These are phyloP conservation scores for Papilionanthe hybrid DNA, from an alignment of 116 monocot species.

Conservation along the genomic window DNA sequence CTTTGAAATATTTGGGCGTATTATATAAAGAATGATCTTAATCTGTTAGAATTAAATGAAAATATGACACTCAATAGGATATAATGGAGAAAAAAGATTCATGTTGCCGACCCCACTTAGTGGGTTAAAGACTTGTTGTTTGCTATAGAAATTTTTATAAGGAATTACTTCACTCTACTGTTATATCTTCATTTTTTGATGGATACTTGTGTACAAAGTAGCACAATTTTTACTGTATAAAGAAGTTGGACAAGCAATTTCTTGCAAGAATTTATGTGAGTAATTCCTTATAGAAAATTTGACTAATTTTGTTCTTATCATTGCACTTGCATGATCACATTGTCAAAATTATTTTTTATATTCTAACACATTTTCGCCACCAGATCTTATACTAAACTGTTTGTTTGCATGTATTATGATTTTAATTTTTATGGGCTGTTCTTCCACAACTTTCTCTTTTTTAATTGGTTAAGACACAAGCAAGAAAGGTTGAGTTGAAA, in stretches of 20 bases:
- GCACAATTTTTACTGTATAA: neutral
- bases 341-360: neutral
- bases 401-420: neutral
- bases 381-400: neutral
- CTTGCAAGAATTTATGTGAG: neutral
- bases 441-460: neutral
- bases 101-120: too few relatives aligned
- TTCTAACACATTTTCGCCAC: neutral
- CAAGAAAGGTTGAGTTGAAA: constrained; percentile 52
- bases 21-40: too few relatives aligned
- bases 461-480: constrained; percentile 38
- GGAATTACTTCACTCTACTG: neutral
- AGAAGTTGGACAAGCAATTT: neutral
- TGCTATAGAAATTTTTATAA: neutral
- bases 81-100: too few relatives aligned
- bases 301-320: neutral
- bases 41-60: too few relatives aligned
- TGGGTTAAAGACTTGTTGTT: too few relatives aligned
- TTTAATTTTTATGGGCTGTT: neutral
- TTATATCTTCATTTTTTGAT: neutral
- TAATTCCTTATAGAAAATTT: neutral
- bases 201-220: neutral
- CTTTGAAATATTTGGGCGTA: too few relatives aligned
- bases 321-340: neutral
- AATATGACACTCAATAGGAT: too few relatives aligned